Evolutionary conservation across 257 asterid species (phyloP), one percentile per base, ranked within the genome.

Genomic region (Solanum bukasovii): DNA sequence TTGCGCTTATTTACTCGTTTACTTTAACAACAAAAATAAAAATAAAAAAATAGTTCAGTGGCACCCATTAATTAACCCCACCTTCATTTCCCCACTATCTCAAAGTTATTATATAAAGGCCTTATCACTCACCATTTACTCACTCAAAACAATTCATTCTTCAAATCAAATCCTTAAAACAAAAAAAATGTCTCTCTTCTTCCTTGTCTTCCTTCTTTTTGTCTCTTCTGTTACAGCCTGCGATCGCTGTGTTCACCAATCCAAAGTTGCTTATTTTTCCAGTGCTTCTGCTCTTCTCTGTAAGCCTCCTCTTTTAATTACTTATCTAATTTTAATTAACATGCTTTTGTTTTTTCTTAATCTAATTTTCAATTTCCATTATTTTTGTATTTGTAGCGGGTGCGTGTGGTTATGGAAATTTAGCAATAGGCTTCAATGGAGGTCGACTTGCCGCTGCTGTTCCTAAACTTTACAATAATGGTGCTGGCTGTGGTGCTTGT

Each of bases 401-500:
- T 83, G 95, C 96, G 87, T 96, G 99, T 86, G 98, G 99, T 33
- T 96, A 95, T 86, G 98, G 96, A 4, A 87, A 92, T 56, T 78
- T 93, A 83, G 99, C 96, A 0, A 75, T 87, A 11, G 94, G 92
- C 23, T 93, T 95, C 91, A 90, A 92, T 83, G 83, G 84, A 5
- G 96, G 94, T 1, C 93, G 88, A 25, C 88, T 96, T 35, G 98
- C 98, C 0, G 99, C 98, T 5, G 98, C 98, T 5, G 35, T 89
- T 44, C 92, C 98, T 18, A 87, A 91, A 84, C 87, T 95, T 31
- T 94, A 87, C 93, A 94, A 94, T 35, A 88, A 85, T 0, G 99
- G 98, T 42, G 97, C 96, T 77, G 98, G 94, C 2, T 96, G 99
- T 74, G 98, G 98, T 5, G 98, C 98, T 3, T 96, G 98, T 91